Evolutionary conservation across 805 yeast genomes (phyloP), one percentile per base, ranked within the genome.

Genomic region (Kluyveromyces dobzhanskii): DNA sequence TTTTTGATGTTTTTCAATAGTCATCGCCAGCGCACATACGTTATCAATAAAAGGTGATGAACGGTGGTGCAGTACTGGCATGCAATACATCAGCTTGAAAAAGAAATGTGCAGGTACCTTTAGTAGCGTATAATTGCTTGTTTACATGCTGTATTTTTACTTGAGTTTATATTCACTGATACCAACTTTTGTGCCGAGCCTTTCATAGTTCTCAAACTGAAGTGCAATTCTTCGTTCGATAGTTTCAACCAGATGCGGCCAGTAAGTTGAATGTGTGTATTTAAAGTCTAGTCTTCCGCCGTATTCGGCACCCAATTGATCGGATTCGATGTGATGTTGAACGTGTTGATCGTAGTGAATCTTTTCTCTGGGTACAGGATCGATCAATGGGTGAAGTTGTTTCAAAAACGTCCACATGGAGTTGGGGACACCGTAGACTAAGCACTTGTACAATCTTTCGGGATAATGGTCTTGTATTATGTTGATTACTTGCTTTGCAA

Each of bases 381-480:
- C 81, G 38, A 75, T 67, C 45, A 75, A 71, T 18, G 80, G 80
- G 39, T 73, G 73, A 38, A 72, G 70, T 39, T 75, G 56, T 51
- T 74, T 75, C 49, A 75, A 64, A 46, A 75, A 73, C 4, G 78
- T 70, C 59, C 73, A 68, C 2, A 75, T 76, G 30, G 71, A 66
- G 73, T 75, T 71, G 10, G 80, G 79, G 41, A 74, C 73, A 49
- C 75, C 73, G 30, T 74, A 67, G 44, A 75, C 65, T 14, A 73
- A 58, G 13, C 78, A 76, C 39, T 66, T 61, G 2, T 78, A 79
- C 38, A 75, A 57, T 43, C 79, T 61, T 46, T 75, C 80, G 2
- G 81, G 81, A 50, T 73, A 75, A 46, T 75, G 78, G 38, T 71
- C 65, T 47, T 75, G 80, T 46, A 75, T 59, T 30, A 74, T 71